These are phyloP conservation scores for Solanum virginianum DNA, from an alignment of 257 asterid species.

Conservation along the genomic window DNA sequence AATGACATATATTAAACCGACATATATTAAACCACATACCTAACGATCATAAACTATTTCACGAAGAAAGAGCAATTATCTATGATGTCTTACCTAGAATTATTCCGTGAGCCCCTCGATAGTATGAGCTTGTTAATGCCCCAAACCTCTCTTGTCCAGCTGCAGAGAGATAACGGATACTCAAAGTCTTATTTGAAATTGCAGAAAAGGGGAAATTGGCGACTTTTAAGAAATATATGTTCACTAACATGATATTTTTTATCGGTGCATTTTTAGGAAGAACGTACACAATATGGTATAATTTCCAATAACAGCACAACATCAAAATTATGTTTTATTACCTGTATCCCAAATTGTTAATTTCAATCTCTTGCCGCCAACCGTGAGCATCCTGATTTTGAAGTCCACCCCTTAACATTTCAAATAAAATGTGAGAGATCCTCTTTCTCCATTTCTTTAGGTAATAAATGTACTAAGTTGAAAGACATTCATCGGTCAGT, in stretches of 20 bases:
- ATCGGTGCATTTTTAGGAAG: neutral
- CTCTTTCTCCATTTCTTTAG: neutral
- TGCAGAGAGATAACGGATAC: conserved; percentile 14
- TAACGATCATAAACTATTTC: neutral
- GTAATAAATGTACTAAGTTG: neutral
- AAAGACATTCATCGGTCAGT: neutral
- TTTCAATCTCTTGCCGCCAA: conserved; percentile 62
- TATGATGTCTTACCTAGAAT: conserved; percentile 43
- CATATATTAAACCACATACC: neutral
- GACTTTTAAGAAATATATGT: neutral
- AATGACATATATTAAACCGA: neutral
- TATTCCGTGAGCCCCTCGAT: conserved; percentile 89
- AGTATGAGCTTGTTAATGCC: conserved; percentile 58
- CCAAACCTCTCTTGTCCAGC: conserved; percentile 92
- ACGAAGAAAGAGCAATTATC: neutral
- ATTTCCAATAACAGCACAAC: neutral
- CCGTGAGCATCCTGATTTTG: conserved; percentile 67
- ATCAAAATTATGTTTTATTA: neutral
- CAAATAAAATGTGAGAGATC: neutral
- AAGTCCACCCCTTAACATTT: conserved; percentile 69
- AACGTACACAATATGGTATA: neutral
- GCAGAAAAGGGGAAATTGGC: neutral
- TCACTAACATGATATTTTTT: neutral
- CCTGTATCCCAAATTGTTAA: conserved; percentile 97
- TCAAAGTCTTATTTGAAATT: neutral